Evolutionary conservation across 805 yeast species (phyloP).

Genomic region (Suhomyces pyralidae): DNA sequence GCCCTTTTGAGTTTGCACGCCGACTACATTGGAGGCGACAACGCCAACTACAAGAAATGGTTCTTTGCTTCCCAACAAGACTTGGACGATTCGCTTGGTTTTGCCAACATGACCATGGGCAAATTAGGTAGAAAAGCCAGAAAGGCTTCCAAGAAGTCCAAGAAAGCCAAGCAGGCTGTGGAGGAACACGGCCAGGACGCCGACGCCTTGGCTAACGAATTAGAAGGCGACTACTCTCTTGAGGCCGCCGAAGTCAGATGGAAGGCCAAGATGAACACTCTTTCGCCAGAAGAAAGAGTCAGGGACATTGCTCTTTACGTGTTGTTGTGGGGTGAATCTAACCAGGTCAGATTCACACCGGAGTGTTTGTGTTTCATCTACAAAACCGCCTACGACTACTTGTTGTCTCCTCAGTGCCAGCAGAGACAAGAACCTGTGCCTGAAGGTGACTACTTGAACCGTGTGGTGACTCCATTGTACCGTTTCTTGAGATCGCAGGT

Average conservation of each 20-base stretch:
- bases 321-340: constrained; percentile 86
- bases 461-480: constrained; percentile 89
- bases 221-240: constrained; percentile 80
- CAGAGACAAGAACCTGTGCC: constrained; percentile 80
- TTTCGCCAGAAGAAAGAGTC: constrained; percentile 74
- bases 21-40: constrained; percentile 84
- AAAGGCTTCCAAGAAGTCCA: constrained; percentile 76
- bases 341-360: constrained; percentile 88
- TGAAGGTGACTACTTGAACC: constrained; percentile 87
- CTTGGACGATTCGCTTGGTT: constrained; percentile 80
- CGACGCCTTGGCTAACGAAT: constrained; percentile 60
- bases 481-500: constrained; percentile 77
- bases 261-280: constrained; percentile 74
- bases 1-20: constrained; percentile 80
- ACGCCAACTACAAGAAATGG: constrained; percentile 85
- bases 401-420: constrained; percentile 85
- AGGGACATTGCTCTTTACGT: constrained; percentile 75
- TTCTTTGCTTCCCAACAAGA: constrained; percentile 86
- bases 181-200: constrained; percentile 62
- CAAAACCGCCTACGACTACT: constrained; percentile 91
- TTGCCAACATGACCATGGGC: constrained; percentile 76
- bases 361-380: constrained; percentile 84
- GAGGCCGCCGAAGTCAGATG: constrained; percentile 85
- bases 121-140: constrained; percentile 75
- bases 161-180: constrained; percentile 68